Conservation (phyloP, 768 basidiomycete species). For the Lactarius sp. region DNA sequence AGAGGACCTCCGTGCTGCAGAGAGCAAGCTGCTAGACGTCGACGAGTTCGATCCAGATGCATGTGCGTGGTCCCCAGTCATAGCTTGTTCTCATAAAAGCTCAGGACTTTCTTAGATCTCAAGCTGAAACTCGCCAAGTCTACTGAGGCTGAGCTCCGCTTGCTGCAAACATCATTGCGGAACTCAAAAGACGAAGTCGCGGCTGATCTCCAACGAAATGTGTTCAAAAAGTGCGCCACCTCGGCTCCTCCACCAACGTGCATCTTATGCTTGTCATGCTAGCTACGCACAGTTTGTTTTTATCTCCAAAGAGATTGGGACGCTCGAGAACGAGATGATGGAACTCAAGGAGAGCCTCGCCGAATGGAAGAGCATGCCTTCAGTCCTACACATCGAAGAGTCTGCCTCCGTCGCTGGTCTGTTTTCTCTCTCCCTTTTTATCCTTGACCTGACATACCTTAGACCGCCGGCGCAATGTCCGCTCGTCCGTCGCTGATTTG, state of each 20-base stretch:
- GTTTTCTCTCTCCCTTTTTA: conserved; percentile 20
- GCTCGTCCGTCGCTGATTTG: conserved; percentile 94
- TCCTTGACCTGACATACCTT: neutral
- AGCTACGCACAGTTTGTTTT: conserved; percentile 97
- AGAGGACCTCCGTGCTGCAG: conserved; percentile 58
- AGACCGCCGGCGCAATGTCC: conserved; percentile 57
- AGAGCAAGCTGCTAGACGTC: conserved; percentile 59
- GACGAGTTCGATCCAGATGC: conserved; percentile 85
- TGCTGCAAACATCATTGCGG: conserved; percentile 71
- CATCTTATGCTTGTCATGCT: neutral
- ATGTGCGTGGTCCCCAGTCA: conserved; percentile 51
- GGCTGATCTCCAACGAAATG: conserved; percentile 80
- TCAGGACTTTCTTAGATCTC: conserved; percentile 40
- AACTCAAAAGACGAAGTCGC: conserved; percentile 67
- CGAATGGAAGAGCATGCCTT: conserved; percentile 96
- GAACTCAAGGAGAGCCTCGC: conserved; percentile 91
- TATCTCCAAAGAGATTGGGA: conserved; percentile 95
- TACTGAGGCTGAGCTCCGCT: conserved; percentile 73
- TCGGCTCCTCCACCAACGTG: neutral
- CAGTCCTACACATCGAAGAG: conserved; percentile 85
- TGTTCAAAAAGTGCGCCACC: conserved; percentile 87
- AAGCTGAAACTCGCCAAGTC: conserved; percentile 88
- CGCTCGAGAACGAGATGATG: conserved; percentile 95
- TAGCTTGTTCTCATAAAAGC: neutral
- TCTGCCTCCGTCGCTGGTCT: conserved; percentile 58